Conservation (phyloP, 768 basidiomycete genomes). For the Pulveroboletus sp. region DNA sequence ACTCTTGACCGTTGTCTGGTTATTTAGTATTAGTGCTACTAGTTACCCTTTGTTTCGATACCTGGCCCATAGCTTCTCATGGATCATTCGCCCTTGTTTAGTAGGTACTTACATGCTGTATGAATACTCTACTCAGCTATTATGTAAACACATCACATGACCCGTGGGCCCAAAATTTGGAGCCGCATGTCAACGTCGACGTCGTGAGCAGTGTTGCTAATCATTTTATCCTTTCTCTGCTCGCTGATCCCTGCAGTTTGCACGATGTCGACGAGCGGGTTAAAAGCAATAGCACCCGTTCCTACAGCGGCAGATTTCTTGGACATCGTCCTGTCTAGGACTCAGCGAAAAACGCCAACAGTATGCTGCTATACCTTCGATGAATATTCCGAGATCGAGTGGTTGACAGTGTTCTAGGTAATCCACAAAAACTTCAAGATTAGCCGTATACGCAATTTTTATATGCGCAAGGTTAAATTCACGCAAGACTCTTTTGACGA, state of each 20-base stretch:
- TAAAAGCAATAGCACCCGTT: slow-evolving; percentile 98
- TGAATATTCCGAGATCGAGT: slow-evolving; percentile 1
- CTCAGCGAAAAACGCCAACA: slow-evolving; percentile 96
- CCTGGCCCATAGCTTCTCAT: slow-evolving; percentile 12
- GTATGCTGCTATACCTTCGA: slow-evolving; percentile 34
- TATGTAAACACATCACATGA: slow-evolving; percentile 10
- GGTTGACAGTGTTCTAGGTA: slow-evolving; percentile 47
- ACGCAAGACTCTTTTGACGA: slow-evolving; percentile 96
- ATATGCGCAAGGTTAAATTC: slow-evolving; percentile 99
- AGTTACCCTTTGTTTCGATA: slow-evolving; percentile 27
- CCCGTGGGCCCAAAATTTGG: slow-evolving; percentile 11
- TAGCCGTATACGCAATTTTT: slow-evolving; percentile 94
- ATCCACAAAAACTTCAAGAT: slow-evolving; percentile 99
- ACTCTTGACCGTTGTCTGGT: slow-evolving; percentile 7
- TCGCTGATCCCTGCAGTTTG: not conserved
- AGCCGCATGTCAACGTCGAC: not conserved
- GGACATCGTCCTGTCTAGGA: slow-evolving; percentile 90
- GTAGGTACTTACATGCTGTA: slow-evolving; percentile 20
- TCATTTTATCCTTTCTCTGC: slow-evolving; percentile 9
- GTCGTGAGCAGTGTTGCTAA: not conserved
- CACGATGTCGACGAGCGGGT: slow-evolving; percentile 76
- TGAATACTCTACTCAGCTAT: slow-evolving; percentile 12
- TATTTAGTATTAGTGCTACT: slow-evolving; percentile 21
- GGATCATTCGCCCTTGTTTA: slow-evolving; percentile 19
- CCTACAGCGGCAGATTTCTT: slow-evolving; percentile 93